A percentile compares a stretch with the other conserved stretches of the same genome.
Conservation (phyloP, 306 rosid species). For the Gastrolobium villosum region DNA sequence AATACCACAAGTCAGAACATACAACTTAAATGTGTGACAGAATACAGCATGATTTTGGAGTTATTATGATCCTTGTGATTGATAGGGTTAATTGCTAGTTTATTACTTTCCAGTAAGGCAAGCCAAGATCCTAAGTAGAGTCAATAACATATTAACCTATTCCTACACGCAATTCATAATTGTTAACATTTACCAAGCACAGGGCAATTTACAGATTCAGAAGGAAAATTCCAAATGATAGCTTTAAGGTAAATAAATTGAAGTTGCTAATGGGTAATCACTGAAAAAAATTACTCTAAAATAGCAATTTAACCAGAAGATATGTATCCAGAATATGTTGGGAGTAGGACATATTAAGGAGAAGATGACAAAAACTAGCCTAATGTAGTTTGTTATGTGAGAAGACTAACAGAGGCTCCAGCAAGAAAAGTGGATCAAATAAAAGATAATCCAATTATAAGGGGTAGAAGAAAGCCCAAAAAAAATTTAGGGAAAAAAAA, state of each 20-base stretch:
- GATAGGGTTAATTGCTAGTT: constrained; percentile 15
- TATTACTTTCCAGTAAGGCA: background rate
- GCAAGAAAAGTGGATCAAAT: background rate
- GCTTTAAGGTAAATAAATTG: background rate
- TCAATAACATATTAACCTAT: background rate
- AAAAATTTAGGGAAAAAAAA: background rate
- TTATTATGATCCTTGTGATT: constrained; percentile 20
- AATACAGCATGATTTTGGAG: background rate
- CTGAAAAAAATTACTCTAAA: background rate
- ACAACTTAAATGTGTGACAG: background rate
- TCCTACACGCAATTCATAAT: background rate
- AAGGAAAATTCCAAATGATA: background rate
- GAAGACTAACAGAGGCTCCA: background rate
- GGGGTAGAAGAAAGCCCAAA: constrained; percentile 10
- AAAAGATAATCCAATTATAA: background rate
- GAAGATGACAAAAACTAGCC: background rate
- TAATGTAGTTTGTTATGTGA: background rate
- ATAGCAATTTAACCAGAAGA: background rate
- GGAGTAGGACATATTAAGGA: background rate
- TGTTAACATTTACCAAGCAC: background rate
- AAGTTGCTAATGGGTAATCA: background rate
- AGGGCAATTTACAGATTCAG: background rate
- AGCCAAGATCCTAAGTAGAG: constrained; percentile 3
- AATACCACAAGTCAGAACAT: constrained; percentile 21
- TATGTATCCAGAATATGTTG: too few relatives aligned